phyloP scores from a whole-genome alignment of 2,329 filamentous ascomycete genomes.

The Neocucurbitaria cava region DNA sequence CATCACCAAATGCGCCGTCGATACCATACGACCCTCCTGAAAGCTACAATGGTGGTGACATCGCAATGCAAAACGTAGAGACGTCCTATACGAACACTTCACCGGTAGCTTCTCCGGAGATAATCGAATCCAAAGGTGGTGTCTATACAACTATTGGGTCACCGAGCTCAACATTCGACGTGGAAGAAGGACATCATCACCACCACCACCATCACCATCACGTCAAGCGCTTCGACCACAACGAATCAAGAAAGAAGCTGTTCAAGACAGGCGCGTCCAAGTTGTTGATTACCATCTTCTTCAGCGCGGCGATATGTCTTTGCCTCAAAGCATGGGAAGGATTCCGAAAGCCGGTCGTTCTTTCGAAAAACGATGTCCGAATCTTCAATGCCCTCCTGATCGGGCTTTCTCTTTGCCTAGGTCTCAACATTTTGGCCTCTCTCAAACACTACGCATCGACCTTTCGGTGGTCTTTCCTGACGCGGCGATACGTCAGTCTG shows the following conservation, averaged over 20 bases:
- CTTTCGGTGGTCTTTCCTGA: constrained; percentile 45
- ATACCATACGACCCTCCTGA: constrained; percentile 20
- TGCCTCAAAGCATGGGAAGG: constrained; percentile 41
- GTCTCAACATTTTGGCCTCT: constrained; percentile 43
- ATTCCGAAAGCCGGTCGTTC: constrained; percentile 25
- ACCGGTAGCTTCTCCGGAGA: constrained; percentile 22
- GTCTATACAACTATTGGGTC: constrained; percentile 23
- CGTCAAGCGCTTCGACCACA: constrained; percentile 41
- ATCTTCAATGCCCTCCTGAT: constrained; percentile 45
- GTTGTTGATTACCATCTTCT: constrained; percentile 37
- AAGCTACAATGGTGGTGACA: constrained; percentile 26
- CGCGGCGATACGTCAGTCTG: constrained; percentile 39
- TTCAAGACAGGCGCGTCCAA: constrained; percentile 34
- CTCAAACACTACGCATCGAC: constrained; percentile 44
- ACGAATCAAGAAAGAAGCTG: constrained; percentile 37
- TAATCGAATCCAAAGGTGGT: constrained; percentile 20
- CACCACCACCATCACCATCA: constrained; percentile 12
- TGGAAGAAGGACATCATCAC: constrained; percentile 27
- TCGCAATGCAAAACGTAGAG: constrained; percentile 32
- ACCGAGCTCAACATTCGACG: constrained; percentile 21
- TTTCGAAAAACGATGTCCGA: constrained; percentile 36
- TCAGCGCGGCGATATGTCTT: constrained; percentile 38
- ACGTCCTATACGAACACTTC: constrained; percentile 16
- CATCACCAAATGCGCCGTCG: constrained; percentile 14
- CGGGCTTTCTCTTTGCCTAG: constrained; percentile 42